phyloP scores from a whole-genome alignment of 805 yeast species.

The Monosporozyma aquatica region DNA sequence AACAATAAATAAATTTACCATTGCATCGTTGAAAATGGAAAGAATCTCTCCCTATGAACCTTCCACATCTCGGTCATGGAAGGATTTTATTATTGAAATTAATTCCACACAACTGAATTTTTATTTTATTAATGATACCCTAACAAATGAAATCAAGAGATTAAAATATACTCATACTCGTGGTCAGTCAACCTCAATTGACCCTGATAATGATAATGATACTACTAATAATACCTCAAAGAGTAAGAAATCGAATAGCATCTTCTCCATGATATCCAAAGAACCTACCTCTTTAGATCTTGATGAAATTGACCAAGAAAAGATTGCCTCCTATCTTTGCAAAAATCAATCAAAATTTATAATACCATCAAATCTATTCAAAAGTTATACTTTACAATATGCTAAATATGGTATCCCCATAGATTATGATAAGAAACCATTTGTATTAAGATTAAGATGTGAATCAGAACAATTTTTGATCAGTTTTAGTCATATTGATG shows the following conservation, averaged over 20 bases:
- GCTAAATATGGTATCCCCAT: constrained; percentile 78
- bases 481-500: constrained; percentile 51
- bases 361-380: constrained; percentile 34
- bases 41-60: constrained; percentile 69
- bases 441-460: constrained; percentile 64
- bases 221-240: background rate
- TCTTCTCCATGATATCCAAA: background rate
- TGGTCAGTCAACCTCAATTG: background rate
- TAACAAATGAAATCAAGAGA: constrained; percentile 26
- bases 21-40: constrained; percentile 59
- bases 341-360: constrained; percentile 21
- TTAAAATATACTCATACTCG: constrained; percentile 20
- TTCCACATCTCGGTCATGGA: constrained; percentile 64
- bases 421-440: constrained; percentile 65
- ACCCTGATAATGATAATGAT: constrained; percentile 6
- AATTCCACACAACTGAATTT: constrained; percentile 82
- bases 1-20: constrained; percentile 50
- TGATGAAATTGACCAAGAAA: constrained; percentile 23
- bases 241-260: background rate
- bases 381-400: constrained; percentile 73
- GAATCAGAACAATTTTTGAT: constrained; percentile 78
- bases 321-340: constrained; percentile 15
- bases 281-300: constrained; percentile 15
- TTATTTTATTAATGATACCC: constrained; percentile 37
- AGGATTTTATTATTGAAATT: constrained; percentile 54